Conservation (phyloP, 768 basidiomycete species). For the Tricholomella constricta region DNA sequence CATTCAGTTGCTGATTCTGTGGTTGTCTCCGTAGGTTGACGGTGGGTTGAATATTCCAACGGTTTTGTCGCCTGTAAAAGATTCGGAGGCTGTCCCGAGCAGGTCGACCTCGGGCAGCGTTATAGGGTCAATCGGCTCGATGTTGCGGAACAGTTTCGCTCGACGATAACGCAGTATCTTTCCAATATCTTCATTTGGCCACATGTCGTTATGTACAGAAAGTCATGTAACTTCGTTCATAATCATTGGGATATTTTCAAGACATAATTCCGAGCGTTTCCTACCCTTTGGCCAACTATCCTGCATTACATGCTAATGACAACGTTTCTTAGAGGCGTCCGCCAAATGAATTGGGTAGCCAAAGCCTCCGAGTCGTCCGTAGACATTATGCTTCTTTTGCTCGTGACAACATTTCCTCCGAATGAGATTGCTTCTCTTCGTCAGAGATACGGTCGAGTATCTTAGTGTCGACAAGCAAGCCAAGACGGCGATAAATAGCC, state of each 20-base stretch:
- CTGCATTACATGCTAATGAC: too few species aligned
- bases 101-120: conserved; percentile 41
- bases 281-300: too few species aligned
- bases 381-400: conserved; percentile 1
- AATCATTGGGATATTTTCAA: too few species aligned
- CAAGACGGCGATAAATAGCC: conserved; percentile 63
- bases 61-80: conserved; percentile 65
- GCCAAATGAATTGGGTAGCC: too few species aligned
- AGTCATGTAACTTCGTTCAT: too few species aligned
- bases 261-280: too few species aligned
- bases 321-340: too few species aligned
- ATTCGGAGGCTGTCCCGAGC: conserved; percentile 49
- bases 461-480: conserved; percentile 41
- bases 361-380: not conserved
- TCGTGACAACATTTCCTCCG: not conserved
- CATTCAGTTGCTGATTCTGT: not conserved
- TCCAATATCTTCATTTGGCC: too few species aligned
- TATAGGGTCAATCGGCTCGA: conserved; percentile 23
- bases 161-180: conserved; percentile 11
- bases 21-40: conserved; percentile 28
- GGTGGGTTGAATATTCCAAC: conserved; percentile 64
- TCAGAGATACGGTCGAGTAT: conserved; percentile 1
- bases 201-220: too few species aligned
- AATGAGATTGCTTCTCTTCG: conserved; percentile 6
- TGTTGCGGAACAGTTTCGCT: conserved; percentile 24